A percentile compares a stretch with the other conserved stretches of the same genome.
Evolutionary conservation across 2,329 filamentous ascomycete genomes (phyloP).

Genomic region (Fusarium sp.): DNA sequence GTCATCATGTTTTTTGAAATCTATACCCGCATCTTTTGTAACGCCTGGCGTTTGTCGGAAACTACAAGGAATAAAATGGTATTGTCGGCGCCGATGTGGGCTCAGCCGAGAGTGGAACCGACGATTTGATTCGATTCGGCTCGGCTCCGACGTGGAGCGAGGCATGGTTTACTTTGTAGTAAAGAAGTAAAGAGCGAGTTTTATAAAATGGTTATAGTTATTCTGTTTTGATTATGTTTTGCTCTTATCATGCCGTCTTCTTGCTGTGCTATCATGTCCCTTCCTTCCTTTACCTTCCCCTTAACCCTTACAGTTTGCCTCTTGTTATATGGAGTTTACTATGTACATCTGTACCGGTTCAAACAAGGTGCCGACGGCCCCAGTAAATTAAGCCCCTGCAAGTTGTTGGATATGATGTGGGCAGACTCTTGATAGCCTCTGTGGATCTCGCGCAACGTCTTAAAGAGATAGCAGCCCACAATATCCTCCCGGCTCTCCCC

Average conservation of each 20-base stretch:
- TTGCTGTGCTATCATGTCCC: background rate
- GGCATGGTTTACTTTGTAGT: background rate
- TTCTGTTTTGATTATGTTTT: background rate
- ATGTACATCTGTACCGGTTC: slow-evolving; percentile 5
- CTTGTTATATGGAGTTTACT: no score
- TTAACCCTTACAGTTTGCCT: background rate
- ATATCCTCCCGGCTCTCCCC: background rate
- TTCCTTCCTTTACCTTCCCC: no score
- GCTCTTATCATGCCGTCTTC: background rate
- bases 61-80: slow-evolving; percentile 6
- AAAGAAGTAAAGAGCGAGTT: background rate
- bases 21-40: slow-evolving; percentile 37
- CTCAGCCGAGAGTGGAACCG: slow-evolving; percentile 3
- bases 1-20: slow-evolving; percentile 7
- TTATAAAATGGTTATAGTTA: background rate
- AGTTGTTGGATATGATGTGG: no score
- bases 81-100: slow-evolving; percentile 28
- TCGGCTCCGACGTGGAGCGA: slow-evolving; percentile 29
- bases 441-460: background rate
- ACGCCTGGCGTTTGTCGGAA: slow-evolving; percentile 38
- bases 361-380: background rate
- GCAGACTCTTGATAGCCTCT: no score
- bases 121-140: slow-evolving; percentile 14
- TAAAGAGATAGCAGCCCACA: background rate
- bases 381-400: background rate